Percentiles rank a stretch among this genome's conserved stretches.
Evolutionary conservation across 2,329 filamentous ascomycete species (phyloP).

Genomic region (Cladosporium colombiae): DNA sequence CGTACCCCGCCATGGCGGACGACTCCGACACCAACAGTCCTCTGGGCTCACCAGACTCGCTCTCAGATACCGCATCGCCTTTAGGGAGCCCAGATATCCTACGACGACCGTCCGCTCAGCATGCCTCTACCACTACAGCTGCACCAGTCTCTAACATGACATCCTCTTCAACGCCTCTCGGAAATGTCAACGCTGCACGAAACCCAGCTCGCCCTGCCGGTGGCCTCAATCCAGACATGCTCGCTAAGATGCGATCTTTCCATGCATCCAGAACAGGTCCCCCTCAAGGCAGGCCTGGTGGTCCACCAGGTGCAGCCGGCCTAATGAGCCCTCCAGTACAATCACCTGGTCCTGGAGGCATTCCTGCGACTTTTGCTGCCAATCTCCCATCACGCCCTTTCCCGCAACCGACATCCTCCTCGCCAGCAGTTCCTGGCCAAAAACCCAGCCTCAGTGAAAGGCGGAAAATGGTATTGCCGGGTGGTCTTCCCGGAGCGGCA

Average conservation of each 20-base stretch:
- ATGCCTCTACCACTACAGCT: constrained; percentile 35
- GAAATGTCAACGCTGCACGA: constrained; percentile 70
- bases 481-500: constrained; percentile 49
- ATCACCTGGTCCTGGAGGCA: constrained; percentile 36
- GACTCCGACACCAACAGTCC: constrained; percentile 16
- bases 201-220: constrained; percentile 45
- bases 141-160: constrained; percentile 58
- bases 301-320: constrained; percentile 6
- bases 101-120: constrained; percentile 24
- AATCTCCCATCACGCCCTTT: constrained; percentile 45
- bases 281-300: constrained; percentile 27
- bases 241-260: constrained; percentile 70
- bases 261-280: constrained; percentile 65
- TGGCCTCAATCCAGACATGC: constrained; percentile 56
- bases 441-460: constrained; percentile 66
- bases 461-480: constrained; percentile 65
- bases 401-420: constrained; percentile 48
- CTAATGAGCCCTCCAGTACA: constrained; percentile 23
- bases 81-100: constrained; percentile 13
- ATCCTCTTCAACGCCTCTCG: constrained; percentile 79
- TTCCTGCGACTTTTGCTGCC: constrained; percentile 43
- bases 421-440: constrained; percentile 48
- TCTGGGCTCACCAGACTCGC: constrained; percentile 20
- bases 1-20: constrained; percentile 21
- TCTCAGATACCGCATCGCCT: constrained; percentile 22